Conservation (phyloP, 345 rosid species). For the Erucastrum elatum region DNA sequence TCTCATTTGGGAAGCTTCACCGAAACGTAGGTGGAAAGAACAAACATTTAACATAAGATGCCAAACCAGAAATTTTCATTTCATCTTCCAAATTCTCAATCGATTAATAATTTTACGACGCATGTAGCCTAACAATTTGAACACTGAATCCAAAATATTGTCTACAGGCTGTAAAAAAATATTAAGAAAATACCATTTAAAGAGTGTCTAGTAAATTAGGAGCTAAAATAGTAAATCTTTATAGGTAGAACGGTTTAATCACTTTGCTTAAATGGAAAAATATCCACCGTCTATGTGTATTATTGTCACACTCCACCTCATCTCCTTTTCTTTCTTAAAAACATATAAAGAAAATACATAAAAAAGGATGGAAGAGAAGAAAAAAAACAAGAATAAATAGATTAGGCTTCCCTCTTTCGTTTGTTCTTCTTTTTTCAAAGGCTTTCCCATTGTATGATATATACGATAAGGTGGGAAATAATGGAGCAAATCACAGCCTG, state of each 20-base stretch:
- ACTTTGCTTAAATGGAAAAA: neutral
- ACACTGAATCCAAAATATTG: neutral
- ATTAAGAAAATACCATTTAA: neutral
- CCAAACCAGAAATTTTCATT: neutral
- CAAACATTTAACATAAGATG: neutral
- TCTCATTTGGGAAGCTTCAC: neutral
- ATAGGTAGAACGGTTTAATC: neutral
- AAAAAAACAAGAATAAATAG: neutral
- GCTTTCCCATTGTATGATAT: constrained; percentile 2
- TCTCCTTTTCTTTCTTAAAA: neutral
- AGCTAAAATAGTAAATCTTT: neutral
- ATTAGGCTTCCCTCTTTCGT: neutral
- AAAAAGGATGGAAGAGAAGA: neutral
- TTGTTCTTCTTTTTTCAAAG: neutral
- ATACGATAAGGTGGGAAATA: constrained; percentile 12
- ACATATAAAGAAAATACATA: neutral
- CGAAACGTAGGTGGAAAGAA: neutral
- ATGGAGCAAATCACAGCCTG: constrained; percentile 32
- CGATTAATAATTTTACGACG: neutral
- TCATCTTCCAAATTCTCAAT: neutral
- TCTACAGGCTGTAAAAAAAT: neutral
- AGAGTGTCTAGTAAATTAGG: neutral
- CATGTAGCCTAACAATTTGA: neutral
- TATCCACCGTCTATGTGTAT: neutral
- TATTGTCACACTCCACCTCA: neutral